Evolutionary conservation across 352 stramenopile species (phyloP), one percentile per base, ranked within the genome.

Genomic region (Globisporangium solare): DNA sequence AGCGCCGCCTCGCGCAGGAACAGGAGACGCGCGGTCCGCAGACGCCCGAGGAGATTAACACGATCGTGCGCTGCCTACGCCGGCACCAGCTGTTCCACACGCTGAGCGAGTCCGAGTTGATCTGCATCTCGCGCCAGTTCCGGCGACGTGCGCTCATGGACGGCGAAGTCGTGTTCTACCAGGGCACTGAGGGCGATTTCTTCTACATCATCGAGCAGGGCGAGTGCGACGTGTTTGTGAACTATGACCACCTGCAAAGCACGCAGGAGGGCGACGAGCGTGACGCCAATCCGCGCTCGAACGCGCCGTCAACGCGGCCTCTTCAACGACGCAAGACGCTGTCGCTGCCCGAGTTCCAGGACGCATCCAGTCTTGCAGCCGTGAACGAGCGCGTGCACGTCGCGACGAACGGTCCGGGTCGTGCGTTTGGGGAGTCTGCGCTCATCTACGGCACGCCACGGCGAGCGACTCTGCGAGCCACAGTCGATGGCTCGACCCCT

Each of bases 401-500:
- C 10, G 83, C 82, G 1, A 95, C 86, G 2, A 91, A 95, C 40
- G 83, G 86, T 3, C 79, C 78, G 2, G 81, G 79, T 0, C 86
- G 79, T 32, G 81, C 83, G 13, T 93, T 95, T 58, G 86, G 86
- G 1, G 83, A 92, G 58, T 95, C 86, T 10, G 78, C 78, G 24
- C 68, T 95, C 20, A 88, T 95, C 60, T 95, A 95, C 61, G 76
- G 88, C 53, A 95, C 86, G 5, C 83, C 82, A 12, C 81, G 86
- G 11, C 81, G 83, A 42, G 83, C 83, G 27, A 95, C 86, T 1
- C 68, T 93, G 50, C 73, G 71, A 11, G 71, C 70, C 3, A 68
- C 65, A 50, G 22, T 56, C 0, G 15, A 32, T 21, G 18, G 10
- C 4, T 47, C 50, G 18, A 32, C 56, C 12, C 11, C n/a, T 51